Conservation (phyloP, 176 grass and related monocot genomes). For the Hsuehochloa calcarea region DNA sequence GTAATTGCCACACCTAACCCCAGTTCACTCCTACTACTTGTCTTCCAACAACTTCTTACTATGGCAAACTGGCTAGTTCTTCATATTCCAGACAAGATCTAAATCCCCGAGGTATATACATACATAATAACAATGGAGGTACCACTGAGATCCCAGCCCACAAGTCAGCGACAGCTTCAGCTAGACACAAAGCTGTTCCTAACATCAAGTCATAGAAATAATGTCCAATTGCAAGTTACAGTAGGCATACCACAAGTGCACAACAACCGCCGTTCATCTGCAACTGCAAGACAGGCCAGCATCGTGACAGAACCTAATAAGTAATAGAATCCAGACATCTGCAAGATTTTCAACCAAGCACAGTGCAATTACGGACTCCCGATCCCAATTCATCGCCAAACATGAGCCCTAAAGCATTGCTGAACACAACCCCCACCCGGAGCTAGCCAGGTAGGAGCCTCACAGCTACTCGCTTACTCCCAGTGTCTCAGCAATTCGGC, state of each 20-base stretch:
- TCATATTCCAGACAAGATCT: background rate
- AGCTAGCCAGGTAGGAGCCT: background rate
- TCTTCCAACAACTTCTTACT: background rate
- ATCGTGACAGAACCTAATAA: background rate
- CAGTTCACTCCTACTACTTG: no score
- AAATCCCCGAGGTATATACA: background rate
- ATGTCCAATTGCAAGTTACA: background rate
- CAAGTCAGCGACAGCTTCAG: conserved; percentile 5
- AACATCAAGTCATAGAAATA: background rate
- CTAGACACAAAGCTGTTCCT: background rate
- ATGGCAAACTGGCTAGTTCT: background rate
- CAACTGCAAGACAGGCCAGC: background rate
- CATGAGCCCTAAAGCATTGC: background rate
- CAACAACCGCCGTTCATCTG: background rate
- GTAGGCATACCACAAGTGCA: background rate
- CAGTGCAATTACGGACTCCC: background rate
- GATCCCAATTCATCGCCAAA: background rate
- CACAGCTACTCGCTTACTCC: background rate
- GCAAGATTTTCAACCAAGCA: background rate
- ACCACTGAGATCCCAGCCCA: background rate
- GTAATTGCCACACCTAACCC: background rate
- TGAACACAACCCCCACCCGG: background rate
- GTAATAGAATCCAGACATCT: background rate
- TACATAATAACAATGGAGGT: background rate
- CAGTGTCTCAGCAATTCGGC: background rate